phyloP scores from a whole-genome alignment of 2,329 filamentous ascomycete genomes.

The Metarhizium album region DNA sequence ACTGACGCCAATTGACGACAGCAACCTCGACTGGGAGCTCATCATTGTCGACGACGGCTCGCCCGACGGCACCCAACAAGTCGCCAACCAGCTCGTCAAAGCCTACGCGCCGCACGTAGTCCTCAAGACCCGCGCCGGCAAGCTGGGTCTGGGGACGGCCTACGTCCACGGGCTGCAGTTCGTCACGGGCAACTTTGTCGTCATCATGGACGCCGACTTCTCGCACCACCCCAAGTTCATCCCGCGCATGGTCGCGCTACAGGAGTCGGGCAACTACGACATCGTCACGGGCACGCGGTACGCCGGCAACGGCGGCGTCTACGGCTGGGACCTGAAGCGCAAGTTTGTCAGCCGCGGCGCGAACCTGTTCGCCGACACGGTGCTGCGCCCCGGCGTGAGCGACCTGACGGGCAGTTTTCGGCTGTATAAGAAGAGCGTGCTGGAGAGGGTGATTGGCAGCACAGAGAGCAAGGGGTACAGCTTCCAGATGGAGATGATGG shows the following conservation, averaged over 20 bases:
- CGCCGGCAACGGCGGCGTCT: slow-evolving; percentile 79
- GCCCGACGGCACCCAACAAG: slow-evolving; percentile 84
- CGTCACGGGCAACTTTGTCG: slow-evolving; percentile 83
- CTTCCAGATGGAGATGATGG: slow-evolving; percentile 99
- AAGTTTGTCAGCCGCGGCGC: slow-evolving; percentile 78
- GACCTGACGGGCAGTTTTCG: slow-evolving; percentile 93
- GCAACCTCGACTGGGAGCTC: slow-evolving; percentile 91
- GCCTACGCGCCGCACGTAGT: slow-evolving; percentile 71
- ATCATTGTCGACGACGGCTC: slow-evolving; percentile 98
- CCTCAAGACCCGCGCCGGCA: slow-evolving; percentile 82
- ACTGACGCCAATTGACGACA: slow-evolving; percentile 23
- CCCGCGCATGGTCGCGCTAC: slow-evolving; percentile 77
- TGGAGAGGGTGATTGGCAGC: slow-evolving; percentile 81
- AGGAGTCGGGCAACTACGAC: slow-evolving; percentile 71
- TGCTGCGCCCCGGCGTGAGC: slow-evolving; percentile 85
- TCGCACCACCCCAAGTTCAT: slow-evolving; percentile 99
- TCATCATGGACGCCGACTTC: slow-evolving; percentile 99
- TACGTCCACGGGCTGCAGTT: slow-evolving; percentile 93
- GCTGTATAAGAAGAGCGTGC: slow-evolving; percentile 81
- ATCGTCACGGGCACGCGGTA: slow-evolving; percentile 97
- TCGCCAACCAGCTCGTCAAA: slow-evolving; percentile 83
- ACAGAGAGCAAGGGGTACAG: slow-evolving; percentile 96
- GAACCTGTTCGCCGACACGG: slow-evolving; percentile 91
- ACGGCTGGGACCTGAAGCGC: slow-evolving; percentile 90
- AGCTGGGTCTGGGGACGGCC: slow-evolving; percentile 91